Evolutionary conservation across 2,329 filamentous ascomycete genomes (phyloP).

Genomic region (Botrytis porri): DNA sequence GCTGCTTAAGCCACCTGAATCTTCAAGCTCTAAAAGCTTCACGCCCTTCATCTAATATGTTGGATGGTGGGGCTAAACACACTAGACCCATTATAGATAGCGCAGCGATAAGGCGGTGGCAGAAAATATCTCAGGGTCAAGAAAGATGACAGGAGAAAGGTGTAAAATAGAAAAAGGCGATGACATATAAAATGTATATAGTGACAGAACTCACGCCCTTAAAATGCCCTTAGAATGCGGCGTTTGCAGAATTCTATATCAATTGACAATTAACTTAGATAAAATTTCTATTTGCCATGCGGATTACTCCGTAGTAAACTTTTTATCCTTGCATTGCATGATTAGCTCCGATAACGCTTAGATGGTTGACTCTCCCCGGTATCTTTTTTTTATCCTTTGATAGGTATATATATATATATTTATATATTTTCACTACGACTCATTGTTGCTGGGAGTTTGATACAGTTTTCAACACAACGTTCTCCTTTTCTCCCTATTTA

Average conservation of each 20-base stretch:
- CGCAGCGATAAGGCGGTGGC: neutral
- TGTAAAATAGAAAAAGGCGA: neutral
- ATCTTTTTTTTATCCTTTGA: slow-evolving; percentile 9
- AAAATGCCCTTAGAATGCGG: neutral
- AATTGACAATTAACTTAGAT: neutral
- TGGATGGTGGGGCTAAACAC: neutral
- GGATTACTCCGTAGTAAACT: neutral
- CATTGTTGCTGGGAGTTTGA: neutral
- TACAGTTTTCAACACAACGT: neutral
- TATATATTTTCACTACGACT: neutral
- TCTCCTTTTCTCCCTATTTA: neutral
- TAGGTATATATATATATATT: too few species aligned
- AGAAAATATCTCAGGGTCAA: neutral
- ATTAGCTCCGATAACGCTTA: slow-evolving; percentile 19
- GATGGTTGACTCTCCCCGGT: slow-evolving; percentile 5
- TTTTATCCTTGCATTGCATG: slow-evolving; percentile 10
- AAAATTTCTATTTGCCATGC: neutral
- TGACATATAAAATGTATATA: neutral
- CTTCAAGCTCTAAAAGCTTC: neutral
- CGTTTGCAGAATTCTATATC: neutral
- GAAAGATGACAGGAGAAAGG: neutral
- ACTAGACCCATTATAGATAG: neutral
- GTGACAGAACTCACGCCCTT: neutral
- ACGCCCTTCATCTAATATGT: neutral
- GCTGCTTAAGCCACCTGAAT: neutral